Evolutionary conservation across 2,329 filamentous ascomycete species (phyloP).

Genomic region (Aspergillus sp.): DNA sequence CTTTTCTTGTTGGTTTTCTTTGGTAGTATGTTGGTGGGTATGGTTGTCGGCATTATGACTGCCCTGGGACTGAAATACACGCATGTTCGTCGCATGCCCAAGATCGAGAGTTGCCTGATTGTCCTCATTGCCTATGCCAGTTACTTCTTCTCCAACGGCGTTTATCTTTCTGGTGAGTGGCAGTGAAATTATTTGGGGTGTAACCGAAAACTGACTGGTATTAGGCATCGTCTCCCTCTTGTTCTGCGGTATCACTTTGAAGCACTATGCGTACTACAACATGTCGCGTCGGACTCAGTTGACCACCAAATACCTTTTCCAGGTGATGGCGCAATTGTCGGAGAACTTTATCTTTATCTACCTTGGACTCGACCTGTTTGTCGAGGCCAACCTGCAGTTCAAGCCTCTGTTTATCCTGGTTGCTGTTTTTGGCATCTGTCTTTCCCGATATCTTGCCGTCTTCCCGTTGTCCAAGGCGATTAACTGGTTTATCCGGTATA

Average conservation of each 20-base stretch:
- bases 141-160: constrained; percentile 95
- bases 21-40: constrained; percentile 82
- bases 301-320: constrained; percentile 96
- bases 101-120: constrained; percentile 94
- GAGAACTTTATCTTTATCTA: constrained; percentile 99
- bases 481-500: constrained; percentile 88
- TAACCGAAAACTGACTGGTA: constrained; percentile 5
- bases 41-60: constrained; percentile 79
- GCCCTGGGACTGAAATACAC: constrained; percentile 92
- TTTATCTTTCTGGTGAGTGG: constrained; percentile 83
- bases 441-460: constrained; percentile 86
- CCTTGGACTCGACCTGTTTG: constrained; percentile 89
- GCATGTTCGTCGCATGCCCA: constrained; percentile 83
- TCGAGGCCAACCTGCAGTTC: constrained; percentile 80
- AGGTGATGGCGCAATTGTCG: constrained; percentile 86
- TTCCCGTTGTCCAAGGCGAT: constrained; percentile 87
- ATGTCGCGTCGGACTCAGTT: constrained; percentile 97
- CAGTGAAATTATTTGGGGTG: no score
- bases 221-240: constrained; percentile 91
- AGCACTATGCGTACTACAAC: constrained; percentile 99
- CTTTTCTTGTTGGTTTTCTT: constrained; percentile 97
- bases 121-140: constrained; percentile 92
- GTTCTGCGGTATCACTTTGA: constrained; percentile 96
- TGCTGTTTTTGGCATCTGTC: constrained; percentile 84
- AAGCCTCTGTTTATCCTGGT: constrained; percentile 94